These are phyloP conservation scores for Neurospora intermedia DNA, from an alignment of 495 filamentous ascomycete genomes.

Conservation along the genomic window DNA sequence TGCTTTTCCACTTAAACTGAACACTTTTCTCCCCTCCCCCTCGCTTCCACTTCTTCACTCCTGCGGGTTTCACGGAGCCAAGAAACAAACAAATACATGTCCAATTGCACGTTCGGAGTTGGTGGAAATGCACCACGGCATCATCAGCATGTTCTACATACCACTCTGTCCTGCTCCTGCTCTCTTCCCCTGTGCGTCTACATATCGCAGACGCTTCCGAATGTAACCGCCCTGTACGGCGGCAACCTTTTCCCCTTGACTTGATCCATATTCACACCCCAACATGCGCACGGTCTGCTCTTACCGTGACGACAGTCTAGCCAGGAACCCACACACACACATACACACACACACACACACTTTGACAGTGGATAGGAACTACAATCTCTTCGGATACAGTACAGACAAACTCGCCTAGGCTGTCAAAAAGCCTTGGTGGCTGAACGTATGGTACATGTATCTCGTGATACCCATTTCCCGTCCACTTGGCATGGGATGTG, in stretches of 20 bases:
- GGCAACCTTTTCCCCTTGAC: background rate
- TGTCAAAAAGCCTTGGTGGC: background rate
- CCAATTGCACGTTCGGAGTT: background rate
- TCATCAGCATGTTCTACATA: background rate
- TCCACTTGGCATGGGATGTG: background rate
- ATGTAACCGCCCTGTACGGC: background rate
- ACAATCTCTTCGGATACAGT: background rate
- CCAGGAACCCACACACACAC: background rate
- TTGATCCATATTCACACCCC: background rate
- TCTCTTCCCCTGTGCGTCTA: background rate
- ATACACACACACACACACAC: background rate
- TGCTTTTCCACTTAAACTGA: background rate
- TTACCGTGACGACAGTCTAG: background rate
- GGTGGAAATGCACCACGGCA: background rate
- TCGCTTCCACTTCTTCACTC: background rate
- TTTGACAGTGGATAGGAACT: background rate
- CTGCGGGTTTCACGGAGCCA: background rate
- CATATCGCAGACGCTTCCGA: background rate
- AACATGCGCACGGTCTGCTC: background rate
- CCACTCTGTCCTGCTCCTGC: background rate
- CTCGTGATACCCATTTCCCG: background rate
- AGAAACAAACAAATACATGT: background rate
- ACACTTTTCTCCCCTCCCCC: background rate
- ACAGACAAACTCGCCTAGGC: background rate
- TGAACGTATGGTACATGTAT: background rate